These are phyloP conservation scores for Priceomyces fermenticarens DNA, from an alignment of 805 yeast genomes.

Conservation along the genomic window DNA sequence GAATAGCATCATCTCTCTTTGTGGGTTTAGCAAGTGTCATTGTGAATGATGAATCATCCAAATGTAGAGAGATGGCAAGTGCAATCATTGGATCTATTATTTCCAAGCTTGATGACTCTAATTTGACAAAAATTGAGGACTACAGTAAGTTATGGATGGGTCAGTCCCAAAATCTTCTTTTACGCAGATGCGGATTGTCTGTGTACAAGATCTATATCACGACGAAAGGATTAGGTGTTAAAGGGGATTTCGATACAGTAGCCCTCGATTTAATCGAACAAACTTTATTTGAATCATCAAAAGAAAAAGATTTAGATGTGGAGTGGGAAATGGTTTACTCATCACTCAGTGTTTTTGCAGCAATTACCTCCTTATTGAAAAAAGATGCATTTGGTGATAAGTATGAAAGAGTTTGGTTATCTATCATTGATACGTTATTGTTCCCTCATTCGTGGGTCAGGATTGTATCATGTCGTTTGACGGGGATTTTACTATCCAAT, in stretches of 20 bases:
- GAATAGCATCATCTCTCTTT: constrained; percentile 72
- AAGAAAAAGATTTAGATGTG: constrained; percentile 33
- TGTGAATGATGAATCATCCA: constrained; percentile 71
- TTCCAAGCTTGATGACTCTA: constrained; percentile 39
- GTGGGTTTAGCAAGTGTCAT: constrained; percentile 76
- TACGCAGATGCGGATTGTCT: constrained; percentile 71
- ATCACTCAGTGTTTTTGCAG: constrained; percentile 51
- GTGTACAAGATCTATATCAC: constrained; percentile 61
- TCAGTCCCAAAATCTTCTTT: constrained; percentile 47
- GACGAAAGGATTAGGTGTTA: constrained; percentile 42
- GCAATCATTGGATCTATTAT: constrained; percentile 56
- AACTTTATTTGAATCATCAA: constrained; percentile 25
- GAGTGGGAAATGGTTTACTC: constrained; percentile 81
- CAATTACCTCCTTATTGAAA: constrained; percentile 38
- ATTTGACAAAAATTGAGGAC: constrained; percentile 36
- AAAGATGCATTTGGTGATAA: constrained; percentile 21
- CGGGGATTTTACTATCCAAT: constrained; percentile 50
- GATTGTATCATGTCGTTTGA: constrained; percentile 56
- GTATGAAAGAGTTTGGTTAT: constrained; percentile 47
- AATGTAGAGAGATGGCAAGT: constrained; percentile 82
- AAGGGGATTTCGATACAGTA: constrained; percentile 37
- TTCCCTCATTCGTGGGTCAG: constrained; percentile 95
- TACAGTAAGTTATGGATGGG: constrained; percentile 61
- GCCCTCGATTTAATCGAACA: constrained; percentile 22
- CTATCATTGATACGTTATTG: constrained; percentile 53